Evolutionary conservation across 306 rosid species (phyloP).

Genomic region (Acmispon strigosus): DNA sequence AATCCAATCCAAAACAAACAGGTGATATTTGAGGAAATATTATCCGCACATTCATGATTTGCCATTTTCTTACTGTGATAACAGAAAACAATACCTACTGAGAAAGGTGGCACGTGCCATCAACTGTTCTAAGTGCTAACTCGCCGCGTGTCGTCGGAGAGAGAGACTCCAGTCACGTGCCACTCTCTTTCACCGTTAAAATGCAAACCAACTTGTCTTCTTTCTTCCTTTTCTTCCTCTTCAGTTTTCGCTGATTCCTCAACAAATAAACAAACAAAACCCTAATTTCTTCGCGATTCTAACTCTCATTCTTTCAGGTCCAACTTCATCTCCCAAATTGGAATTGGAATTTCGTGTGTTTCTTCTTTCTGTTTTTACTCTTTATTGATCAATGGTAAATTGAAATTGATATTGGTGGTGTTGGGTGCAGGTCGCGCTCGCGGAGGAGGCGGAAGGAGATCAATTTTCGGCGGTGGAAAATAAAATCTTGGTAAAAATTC

Average conservation of each 20-base stretch:
- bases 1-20: too few relatives aligned
- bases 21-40: too few relatives aligned
- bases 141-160: conserved; percentile 24
- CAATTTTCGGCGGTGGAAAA: not conserved
- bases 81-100: not conserved
- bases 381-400: not conserved
- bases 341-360: not conserved
- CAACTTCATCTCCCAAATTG: not conserved
- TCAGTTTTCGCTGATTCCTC: conserved; percentile 14
- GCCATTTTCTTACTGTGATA: not conserved
- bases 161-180: conserved; percentile 29
- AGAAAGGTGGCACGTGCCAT: conserved; percentile 7
- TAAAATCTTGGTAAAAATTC: conserved; percentile 43
- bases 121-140: not conserved
- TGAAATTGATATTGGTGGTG: conserved; percentile 20
- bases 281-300: not conserved
- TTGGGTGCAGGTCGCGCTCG: conserved; percentile 49
- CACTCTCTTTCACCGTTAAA: conserved; percentile 26
- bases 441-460: conserved; percentile 13
- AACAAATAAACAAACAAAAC: conserved; percentile 20
- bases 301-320: conserved; percentile 21
- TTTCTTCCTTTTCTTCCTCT: conserved; percentile 14
- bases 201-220: conserved; percentile 8
- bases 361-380: not conserved
- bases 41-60: too few relatives aligned